Evolutionary conservation across 805 yeast species (phyloP).

Genomic region (Yamadazyma philogaea): DNA sequence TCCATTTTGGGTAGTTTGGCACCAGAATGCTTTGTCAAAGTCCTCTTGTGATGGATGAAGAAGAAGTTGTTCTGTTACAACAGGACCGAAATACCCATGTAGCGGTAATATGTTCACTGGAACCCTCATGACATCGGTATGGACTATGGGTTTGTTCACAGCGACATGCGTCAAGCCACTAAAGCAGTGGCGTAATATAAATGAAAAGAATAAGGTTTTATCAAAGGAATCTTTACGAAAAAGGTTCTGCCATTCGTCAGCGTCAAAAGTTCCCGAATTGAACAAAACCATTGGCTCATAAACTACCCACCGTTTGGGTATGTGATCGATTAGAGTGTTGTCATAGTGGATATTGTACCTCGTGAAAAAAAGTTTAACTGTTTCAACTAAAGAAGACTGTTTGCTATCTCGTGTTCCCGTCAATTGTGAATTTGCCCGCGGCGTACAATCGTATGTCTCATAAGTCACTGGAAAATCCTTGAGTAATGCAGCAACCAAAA

Average conservation of each 20-base stretch:
- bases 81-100: conserved; percentile 64
- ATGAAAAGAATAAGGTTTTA: conserved; percentile 15
- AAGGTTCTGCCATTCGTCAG: conserved; percentile 28
- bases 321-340: not conserved
- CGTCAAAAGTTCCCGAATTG: conserved; percentile 46
- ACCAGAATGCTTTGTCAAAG: conserved; percentile 65
- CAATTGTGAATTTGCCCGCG: not conserved
- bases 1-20: conserved; percentile 66
- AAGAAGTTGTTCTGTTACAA: conserved; percentile 39
- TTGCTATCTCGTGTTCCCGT: not conserved
- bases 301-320: conserved; percentile 57
- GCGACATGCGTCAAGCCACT: conserved; percentile 57
- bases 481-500: conserved; percentile 4
- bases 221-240: conserved; percentile 5
- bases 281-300: conserved; percentile 69
- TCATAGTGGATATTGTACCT: not conserved
- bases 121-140: conserved; percentile 53
- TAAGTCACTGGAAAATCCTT: conserved; percentile 1
- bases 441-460: not conserved
- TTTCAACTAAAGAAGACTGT: not conserved
- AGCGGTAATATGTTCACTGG: conserved; percentile 62
- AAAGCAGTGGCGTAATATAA: conserved; percentile 13
- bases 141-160: conserved; percentile 62
- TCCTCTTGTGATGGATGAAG: conserved; percentile 42
- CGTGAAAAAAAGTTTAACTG: not conserved